Conservation (phyloP, 345 rosid species). For the Turritis glabra region DNA sequence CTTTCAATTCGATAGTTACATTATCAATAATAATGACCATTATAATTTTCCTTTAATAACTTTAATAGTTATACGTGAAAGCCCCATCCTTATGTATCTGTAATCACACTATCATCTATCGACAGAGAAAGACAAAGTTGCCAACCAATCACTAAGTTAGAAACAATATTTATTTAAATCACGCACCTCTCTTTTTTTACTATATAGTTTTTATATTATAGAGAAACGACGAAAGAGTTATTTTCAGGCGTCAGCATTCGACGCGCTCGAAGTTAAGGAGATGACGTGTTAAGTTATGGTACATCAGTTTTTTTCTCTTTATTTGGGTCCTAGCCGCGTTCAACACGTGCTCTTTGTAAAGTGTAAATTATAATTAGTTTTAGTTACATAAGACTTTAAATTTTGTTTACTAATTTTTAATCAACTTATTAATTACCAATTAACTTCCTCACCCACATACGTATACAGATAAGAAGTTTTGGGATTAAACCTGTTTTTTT, state of each 20-base stretch:
- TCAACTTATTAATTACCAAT: background rate
- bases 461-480: background rate
- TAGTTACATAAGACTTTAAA: background rate
- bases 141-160: conserved; percentile 13
- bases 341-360: conserved; percentile 27
- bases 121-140: conserved; percentile 20
- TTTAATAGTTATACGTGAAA: background rate
- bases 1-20: conserved; percentile 20
- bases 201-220: too few species aligned
- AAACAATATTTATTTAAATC: background rate
- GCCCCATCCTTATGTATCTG: conserved; percentile 3
- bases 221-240: conserved; percentile 18
- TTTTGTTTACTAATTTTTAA: background rate
- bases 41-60: background rate
- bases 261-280: conserved; percentile 18
- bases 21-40: background rate
- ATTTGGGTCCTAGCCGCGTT: background rate
- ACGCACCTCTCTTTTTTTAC: background rate
- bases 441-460: background rate
- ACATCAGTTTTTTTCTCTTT: conserved; percentile 12
- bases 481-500: too few species aligned
- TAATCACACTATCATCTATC: conserved; percentile 8
- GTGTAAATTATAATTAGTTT: too few species aligned
- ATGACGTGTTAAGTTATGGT: conserved; percentile 32
- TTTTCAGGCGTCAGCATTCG: conserved; percentile 15